A percentile compares a stretch with the other conserved stretches of the same genome.
Evolutionary conservation across 257 asterid species (phyloP).

Genomic region (Solanum medicagineum): DNA sequence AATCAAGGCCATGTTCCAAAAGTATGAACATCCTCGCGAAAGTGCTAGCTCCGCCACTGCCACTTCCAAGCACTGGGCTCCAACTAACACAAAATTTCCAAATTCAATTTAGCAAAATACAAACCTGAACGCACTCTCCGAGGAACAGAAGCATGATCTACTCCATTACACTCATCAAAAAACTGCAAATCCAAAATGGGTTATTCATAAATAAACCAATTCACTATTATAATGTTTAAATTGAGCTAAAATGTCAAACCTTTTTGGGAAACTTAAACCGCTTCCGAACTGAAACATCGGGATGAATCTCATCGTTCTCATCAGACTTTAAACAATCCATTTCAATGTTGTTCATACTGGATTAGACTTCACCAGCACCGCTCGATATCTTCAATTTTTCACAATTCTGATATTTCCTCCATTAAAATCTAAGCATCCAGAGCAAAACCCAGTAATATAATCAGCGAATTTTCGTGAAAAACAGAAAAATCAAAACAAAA

Average conservation of each 20-base stretch:
- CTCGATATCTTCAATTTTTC: not conserved
- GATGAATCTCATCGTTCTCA: slow-evolving; percentile 40
- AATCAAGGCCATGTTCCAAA: no score
- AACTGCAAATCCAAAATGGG: slow-evolving; percentile 30
- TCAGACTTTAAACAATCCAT: slow-evolving; percentile 47
- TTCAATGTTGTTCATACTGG: slow-evolving; percentile 4
- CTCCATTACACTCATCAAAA: slow-evolving; percentile 37
- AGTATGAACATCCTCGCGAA: rapidly evolving
- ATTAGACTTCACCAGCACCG: not conserved
- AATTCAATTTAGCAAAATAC: slow-evolving; percentile 9
- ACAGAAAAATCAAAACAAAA: not conserved
- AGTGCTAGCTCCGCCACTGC: no score
- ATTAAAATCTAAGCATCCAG: not conserved
- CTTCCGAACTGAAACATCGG: slow-evolving; percentile 7
- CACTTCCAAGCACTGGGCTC: not conserved
- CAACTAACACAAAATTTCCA: not conserved
- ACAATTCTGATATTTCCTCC: not conserved
- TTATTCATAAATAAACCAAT: not conserved
- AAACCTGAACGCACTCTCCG: slow-evolving; percentile 69
- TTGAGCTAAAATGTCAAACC: slow-evolving; percentile 22
- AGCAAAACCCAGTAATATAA: not conserved
- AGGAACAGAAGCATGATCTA: slow-evolving; percentile 49
- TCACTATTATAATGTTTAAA: not conserved
- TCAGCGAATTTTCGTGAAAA: not conserved
- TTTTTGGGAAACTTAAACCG: slow-evolving; percentile 27